A percentile compares a stretch with the other conserved stretches of the same genome.
Evolutionary conservation across 2,329 filamentous ascomycete species (phyloP).

Genomic region (Aspergillus bombycis): DNA sequence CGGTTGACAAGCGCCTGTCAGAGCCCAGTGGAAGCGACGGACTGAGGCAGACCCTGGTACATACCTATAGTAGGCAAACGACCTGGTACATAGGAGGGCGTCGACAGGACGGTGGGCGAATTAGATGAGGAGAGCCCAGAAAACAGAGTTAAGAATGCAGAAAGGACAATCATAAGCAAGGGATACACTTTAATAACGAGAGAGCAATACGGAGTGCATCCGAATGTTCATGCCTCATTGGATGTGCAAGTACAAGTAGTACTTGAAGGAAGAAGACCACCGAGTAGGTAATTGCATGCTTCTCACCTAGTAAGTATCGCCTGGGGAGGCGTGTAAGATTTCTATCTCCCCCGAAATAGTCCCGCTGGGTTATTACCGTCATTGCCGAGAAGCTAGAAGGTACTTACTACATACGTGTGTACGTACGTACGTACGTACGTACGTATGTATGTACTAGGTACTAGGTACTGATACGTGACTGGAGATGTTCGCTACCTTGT

Average conservation of each 20-base stretch:
- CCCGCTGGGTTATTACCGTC: neutral
- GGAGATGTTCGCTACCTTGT: neutral
- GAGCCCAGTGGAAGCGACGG: neutral
- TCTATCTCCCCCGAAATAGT: neutral
- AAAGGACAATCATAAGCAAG: constrained; percentile 1
- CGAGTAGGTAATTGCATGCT: neutral
- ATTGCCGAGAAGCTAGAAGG: neutral
- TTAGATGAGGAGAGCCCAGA: neutral
- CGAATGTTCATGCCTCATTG: neutral
- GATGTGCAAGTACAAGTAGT: neutral
- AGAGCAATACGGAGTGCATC: neutral
- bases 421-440: neutral
- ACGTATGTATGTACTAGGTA: neutral
- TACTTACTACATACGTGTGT: neutral
- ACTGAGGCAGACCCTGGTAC: constrained; percentile 5
- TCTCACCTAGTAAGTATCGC: neutral
- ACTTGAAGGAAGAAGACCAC: neutral
- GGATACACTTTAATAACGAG: constrained; percentile 1
- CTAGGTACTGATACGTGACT: neutral
- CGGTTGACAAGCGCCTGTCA: constrained; percentile 4
- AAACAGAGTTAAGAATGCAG: constrained; percentile 2
- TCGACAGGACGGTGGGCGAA: neutral
- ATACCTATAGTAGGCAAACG: neutral
- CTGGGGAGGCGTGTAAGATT: neutral
- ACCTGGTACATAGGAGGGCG: neutral